A percentile compares a stretch with the other conserved stretches of the same genome.
phyloP scores from a whole-genome alignment of 1,284 basidiomycete genomes.

The Malassezia brasiliensis region DNA sequence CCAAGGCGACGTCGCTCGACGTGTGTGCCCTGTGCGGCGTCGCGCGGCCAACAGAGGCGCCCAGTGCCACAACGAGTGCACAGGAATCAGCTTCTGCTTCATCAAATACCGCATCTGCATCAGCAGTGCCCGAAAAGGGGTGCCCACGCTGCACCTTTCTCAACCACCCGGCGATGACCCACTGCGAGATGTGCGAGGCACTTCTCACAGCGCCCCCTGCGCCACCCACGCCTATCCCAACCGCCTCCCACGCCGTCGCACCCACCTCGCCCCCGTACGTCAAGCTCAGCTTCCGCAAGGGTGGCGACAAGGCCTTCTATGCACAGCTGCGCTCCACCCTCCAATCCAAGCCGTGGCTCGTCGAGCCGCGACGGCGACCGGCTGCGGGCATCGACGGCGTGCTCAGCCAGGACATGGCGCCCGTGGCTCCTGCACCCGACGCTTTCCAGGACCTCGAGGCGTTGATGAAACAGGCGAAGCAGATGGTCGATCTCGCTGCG shows the following conservation, averaged over 20 bases:
- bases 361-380: not conserved
- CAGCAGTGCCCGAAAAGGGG: not conserved
- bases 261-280: constrained; percentile 51
- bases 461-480: constrained; percentile 79
- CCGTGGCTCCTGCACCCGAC: not conserved
- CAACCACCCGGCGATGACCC: constrained; percentile 65
- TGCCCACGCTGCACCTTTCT: constrained; percentile 86
- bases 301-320: constrained; percentile 79
- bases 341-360: constrained; percentile 64
- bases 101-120: not conserved
- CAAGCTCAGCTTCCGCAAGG: constrained; percentile 72
- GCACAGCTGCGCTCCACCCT: constrained; percentile 65
- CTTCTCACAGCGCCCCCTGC: constrained; percentile 56
- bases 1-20: constrained; percentile 1
- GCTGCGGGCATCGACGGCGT: constrained; percentile 27
- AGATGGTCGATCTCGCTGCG: constrained; percentile 73
- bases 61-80: constrained; percentile 1
- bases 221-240: constrained; percentile 55
- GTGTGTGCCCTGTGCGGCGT: constrained; percentile 36
- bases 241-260: constrained; percentile 58
- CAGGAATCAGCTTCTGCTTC: not conserved
- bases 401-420: constrained; percentile 15
- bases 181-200: constrained; percentile 82
- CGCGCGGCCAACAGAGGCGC: not conserved
- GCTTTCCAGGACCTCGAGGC: constrained; percentile 72